A percentile compares a stretch with the other conserved stretches of the same genome.
Evolutionary conservation across 495 filamentous ascomycete species (phyloP).

Genomic region (Pseudoneurospora amorphoporcata): DNA sequence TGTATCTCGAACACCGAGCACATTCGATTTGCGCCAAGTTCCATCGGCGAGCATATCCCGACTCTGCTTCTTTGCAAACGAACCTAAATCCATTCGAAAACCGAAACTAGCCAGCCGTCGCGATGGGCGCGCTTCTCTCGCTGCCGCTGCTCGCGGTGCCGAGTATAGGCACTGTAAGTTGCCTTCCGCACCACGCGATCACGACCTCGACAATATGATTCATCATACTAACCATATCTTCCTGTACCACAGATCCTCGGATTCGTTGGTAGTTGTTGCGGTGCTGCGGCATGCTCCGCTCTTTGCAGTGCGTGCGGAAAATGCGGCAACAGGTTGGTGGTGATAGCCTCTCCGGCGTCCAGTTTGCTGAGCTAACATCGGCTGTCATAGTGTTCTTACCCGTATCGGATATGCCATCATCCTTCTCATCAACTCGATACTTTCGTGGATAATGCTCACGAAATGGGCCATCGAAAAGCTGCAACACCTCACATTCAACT

Average conservation of each 20-base stretch:
- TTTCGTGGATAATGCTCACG: constrained; percentile 98
- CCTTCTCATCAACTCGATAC: constrained; percentile 88
- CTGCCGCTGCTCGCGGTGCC: constrained; percentile 82
- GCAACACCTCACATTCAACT: constrained; percentile 81
- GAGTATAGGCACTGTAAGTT: constrained; percentile 71
- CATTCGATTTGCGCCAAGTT: background rate
- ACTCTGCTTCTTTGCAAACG: background rate
- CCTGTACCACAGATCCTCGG: constrained; percentile 50
- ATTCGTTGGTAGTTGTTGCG: constrained; percentile 78
- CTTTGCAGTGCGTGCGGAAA: constrained; percentile 93
- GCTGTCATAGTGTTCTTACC: constrained; percentile 68
- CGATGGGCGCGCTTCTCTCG: constrained; percentile 86
- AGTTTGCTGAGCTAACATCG: background rate
- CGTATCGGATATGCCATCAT: constrained; percentile 96
- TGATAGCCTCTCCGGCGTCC: background rate
- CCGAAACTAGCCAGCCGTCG: constrained; percentile 12
- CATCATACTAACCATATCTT: constrained; percentile 2
- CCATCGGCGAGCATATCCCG: background rate
- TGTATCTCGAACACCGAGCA: background rate
- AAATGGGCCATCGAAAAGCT: constrained; percentile 96
- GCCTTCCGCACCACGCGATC: background rate
- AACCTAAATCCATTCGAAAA: background rate
- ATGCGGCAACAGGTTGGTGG: constrained; percentile 76
- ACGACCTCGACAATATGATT: background rate
- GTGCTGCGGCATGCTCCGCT: constrained; percentile 87